Evolutionary conservation across 352 stramenopile genomes (phyloP).

Genomic region (Pythium rishiriense): DNA sequence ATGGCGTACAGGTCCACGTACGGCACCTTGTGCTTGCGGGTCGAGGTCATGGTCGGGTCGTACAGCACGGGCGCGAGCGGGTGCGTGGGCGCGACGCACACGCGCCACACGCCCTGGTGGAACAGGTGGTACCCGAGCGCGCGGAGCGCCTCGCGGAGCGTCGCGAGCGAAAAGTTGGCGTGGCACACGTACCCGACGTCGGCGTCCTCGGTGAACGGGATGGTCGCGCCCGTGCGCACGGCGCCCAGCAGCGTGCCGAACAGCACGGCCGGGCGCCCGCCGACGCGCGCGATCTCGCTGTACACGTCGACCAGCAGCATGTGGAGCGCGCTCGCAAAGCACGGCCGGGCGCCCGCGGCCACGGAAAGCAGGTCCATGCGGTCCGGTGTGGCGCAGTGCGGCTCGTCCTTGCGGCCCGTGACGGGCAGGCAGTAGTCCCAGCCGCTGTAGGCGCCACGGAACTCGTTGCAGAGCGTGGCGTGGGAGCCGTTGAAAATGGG

Average conservation of each 20-base stretch:
- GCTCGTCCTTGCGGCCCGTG: conserved; percentile 24
- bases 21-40: conserved; percentile 22
- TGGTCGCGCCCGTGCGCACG: conserved; percentile 42
- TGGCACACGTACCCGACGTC: conserved; percentile 41
- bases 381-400: conserved; percentile 42
- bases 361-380: conserved; percentile 44
- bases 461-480: conserved; percentile 15
- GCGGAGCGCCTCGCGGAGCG: conserved; percentile 18
- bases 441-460: neutral
- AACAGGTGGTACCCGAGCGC: conserved; percentile 59
- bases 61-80: conserved; percentile 34
- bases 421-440: conserved; percentile 23
- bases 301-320: conserved; percentile 62
- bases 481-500: conserved; percentile 4
- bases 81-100: conserved; percentile 38
- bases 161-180: conserved; percentile 16
- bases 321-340: conserved; percentile 49
- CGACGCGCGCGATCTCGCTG: conserved; percentile 33
- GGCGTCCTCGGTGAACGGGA: conserved; percentile 56
- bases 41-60: conserved; percentile 11
- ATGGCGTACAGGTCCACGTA: conserved; percentile 43
- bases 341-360: conserved; percentile 29
- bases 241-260: conserved; percentile 53
- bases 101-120: conserved; percentile 23
- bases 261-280: conserved; percentile 34